Percentiles rank a stretch among this genome's conserved stretches.
These are phyloP conservation scores for Curvularia hawaiiensis DNA, from an alignment of 2,329 filamentous ascomycete species.

Conservation along the genomic window DNA sequence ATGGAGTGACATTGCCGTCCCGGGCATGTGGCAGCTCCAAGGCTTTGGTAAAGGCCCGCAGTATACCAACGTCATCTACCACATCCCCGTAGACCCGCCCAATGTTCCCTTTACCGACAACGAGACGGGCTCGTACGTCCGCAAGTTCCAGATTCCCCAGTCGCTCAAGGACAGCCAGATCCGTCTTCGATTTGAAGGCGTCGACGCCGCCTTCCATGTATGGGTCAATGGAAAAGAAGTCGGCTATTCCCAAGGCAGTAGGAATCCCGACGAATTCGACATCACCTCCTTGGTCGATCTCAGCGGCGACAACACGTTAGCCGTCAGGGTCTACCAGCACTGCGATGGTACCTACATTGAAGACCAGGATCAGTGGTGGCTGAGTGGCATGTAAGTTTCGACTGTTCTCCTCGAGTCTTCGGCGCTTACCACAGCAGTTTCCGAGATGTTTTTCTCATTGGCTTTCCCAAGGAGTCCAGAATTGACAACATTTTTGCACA, in stretches of 20 bases:
- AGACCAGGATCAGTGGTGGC: slow-evolving; percentile 72
- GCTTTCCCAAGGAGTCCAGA: slow-evolving; percentile 56
- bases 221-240: slow-evolving; percentile 69
- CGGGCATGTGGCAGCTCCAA: slow-evolving; percentile 73
- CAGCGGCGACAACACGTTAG: slow-evolving; percentile 59
- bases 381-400: slow-evolving; percentile 57
- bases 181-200: slow-evolving; percentile 71
- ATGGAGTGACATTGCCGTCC: slow-evolving; percentile 64
- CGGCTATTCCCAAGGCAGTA: slow-evolving; percentile 71
- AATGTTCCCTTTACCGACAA: slow-evolving; percentile 65
- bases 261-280: slow-evolving; percentile 74
- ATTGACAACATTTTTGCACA: slow-evolving; percentile 66
- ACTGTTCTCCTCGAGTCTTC: background rate
- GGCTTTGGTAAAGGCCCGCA: slow-evolving; percentile 67
- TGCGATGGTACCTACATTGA: slow-evolving; percentile 73
- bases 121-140: slow-evolving; percentile 67
- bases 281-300: slow-evolving; percentile 59
- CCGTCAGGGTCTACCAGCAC: slow-evolving; percentile 72
- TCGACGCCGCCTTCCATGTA: slow-evolving; percentile 73
- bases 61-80: slow-evolving; percentile 72
- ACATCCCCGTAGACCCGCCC: slow-evolving; percentile 69
- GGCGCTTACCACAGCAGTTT: slow-evolving; percentile 58
- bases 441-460: slow-evolving; percentile 67
- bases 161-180: slow-evolving; percentile 60
- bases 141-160: slow-evolving; percentile 59